phyloP scores from a whole-genome alignment of 2,329 filamentous ascomycete species.

The Ceratocystiopsis brevicomis region DNA sequence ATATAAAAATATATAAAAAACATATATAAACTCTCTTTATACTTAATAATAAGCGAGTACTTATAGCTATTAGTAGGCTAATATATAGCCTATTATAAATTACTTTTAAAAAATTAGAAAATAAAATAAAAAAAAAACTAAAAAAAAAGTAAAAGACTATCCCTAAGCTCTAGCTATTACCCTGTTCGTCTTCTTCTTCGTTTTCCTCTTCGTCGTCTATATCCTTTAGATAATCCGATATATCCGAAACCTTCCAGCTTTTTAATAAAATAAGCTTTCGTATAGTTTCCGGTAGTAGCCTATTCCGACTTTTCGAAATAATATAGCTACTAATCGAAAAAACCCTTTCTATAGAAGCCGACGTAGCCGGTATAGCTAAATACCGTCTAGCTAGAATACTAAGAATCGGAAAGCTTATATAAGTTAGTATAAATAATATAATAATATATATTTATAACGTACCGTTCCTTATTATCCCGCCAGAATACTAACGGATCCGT shows the following conservation, averaged over 20 bases:
- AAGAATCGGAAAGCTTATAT: not conserved
- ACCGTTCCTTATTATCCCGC: too few relatives aligned
- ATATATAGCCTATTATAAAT: not conserved
- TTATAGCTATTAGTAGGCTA: too few relatives aligned
- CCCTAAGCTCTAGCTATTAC: too few relatives aligned
- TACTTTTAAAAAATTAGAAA: not conserved
- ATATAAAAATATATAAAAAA: not conserved
- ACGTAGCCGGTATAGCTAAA: not conserved
- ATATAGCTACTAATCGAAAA: not conserved
- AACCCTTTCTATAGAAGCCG: not conserved
- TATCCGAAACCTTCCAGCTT: too few relatives aligned
- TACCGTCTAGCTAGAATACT: not conserved
- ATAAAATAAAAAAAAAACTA: too few relatives aligned
- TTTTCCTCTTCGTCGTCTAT: not conserved
- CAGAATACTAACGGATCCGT: too few relatives aligned
- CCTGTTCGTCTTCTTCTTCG: not conserved
- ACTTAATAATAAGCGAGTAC: not conserved
- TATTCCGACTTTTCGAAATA: not conserved
- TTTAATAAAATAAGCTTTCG: constrained; percentile 1
- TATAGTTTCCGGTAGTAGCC: not conserved
- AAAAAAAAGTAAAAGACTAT: too few relatives aligned
- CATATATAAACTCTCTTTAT: not conserved
- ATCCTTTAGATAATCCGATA: not conserved
- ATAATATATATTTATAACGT: not conserved
- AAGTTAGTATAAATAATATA: not conserved